Evolutionary conservation across 306 rosid species (phyloP), one percentile per base, ranked within the genome.

Genomic region (Hippophae tibetana): DNA sequence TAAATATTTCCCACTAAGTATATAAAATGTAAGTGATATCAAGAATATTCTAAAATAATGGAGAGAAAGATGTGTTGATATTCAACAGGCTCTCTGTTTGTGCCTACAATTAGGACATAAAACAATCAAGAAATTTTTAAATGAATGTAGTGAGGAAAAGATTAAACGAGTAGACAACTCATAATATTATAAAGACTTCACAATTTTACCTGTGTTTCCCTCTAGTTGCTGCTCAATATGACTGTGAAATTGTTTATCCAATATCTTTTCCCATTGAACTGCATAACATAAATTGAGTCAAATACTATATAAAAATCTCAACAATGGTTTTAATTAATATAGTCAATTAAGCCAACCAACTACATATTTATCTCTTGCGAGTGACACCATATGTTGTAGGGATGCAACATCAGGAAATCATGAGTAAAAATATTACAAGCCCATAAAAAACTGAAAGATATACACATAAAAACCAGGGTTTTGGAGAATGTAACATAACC

Each of bases 161-260:
- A 54, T 43, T 9, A 25, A 43, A 54, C 11, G 6, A 52, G 9
- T 8, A 52, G 43, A n/a, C 5, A 14, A 27, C 5, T 64, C 45
- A 42, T 59, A 57, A 71, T 51, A 25, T 31, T 50, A 6, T 10
- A 26, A 9, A 38, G 53, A 62, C 18, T 50, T 57, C 53, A 55
- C 31, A 55, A 48, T 63, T 38, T 65, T 38, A 87, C 96, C 86
- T 87, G 96, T 60, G n/a, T 92, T 92, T 58, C 58, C 74, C 7
- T 82, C 96, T 23, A 92, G 86, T 62, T 87, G 98, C 84, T 85
- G 23, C 1, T 18, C 93, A 46, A 92, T 84, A 62, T 85, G 84
- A 71, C 93, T 82, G 67, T 85, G 95, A 60, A 85, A 89, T 57
- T 83, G 98, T 71, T 80, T 85, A 72, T 92, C 98, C 71, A 87